phyloP scores from a whole-genome alignment of 441 rosid genomes.

The Adansonia rubrostipa region DNA sequence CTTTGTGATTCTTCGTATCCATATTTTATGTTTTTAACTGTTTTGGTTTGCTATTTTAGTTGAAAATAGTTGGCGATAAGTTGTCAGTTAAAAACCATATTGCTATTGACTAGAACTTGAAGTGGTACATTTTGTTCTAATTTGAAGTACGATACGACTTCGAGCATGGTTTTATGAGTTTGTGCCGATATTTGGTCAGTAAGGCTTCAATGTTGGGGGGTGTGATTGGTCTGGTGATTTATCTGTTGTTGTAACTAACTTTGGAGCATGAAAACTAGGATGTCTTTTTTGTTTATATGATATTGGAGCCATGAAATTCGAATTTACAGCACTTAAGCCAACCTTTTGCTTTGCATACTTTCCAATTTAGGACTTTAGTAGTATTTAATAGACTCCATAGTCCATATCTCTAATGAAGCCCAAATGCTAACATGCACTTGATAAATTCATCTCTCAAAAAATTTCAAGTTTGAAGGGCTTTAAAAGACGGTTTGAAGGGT shows the following conservation, averaged over 20 bases:
- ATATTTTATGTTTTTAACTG: background rate
- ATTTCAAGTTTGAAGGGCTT: background rate
- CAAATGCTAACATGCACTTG: background rate
- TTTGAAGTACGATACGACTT: background rate
- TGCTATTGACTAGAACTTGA: constrained; percentile 19
- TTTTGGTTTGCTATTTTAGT: constrained; percentile 8
- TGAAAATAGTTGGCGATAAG: background rate
- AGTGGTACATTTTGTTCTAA: background rate
- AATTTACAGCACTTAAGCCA: background rate
- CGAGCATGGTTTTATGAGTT: background rate
- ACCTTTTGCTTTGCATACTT: background rate
- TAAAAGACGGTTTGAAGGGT: background rate
- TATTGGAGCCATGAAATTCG: background rate
- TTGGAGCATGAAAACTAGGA: background rate
- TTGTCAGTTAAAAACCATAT: background rate
- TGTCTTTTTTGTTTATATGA: background rate
- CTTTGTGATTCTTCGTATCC: background rate
- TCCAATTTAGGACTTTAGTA: background rate
- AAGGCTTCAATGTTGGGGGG: background rate
- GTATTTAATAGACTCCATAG: background rate
- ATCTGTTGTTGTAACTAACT: background rate
- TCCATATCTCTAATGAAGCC: background rate
- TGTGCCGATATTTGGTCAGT: background rate
- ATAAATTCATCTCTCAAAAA: background rate
- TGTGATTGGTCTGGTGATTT: background rate